Base-by-base conservation (phyloP, 2,329 filamentous ascomycete genomes). In the Monosporascus sp. region DNA sequence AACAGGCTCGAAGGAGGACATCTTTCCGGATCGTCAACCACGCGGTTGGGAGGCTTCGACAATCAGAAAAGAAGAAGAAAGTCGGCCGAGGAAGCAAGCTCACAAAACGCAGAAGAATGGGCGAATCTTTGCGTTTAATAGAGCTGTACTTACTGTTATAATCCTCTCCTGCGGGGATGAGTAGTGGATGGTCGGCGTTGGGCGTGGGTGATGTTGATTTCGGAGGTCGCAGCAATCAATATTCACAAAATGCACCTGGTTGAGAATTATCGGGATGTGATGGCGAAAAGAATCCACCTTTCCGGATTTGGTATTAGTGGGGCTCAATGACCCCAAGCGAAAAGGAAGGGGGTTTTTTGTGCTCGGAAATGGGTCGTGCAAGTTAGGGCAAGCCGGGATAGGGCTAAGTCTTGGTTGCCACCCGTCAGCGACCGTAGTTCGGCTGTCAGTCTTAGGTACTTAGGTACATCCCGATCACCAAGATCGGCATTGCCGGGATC, bases 1-100 rank as follows among this genome's bases (percentile, higher is more conserved):
- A 80, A 85, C 83, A 75, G 77, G 73, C 80, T 87, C 84, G 77
- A 87, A 86, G 71, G 80, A 82, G 74, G 83, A 86, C 83, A 86
- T 86, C 73, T 78, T 82, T 74, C 70, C 71, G 61, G 59, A 66
- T 67, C 61, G 65, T 71, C 66, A 68, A 64, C 66, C 59, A 58
- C 55, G 60, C 57, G 53, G 51, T 55, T 56, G 48, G 48, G 37
- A 53, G 59, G 58, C 59, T 50, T 51, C 41, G 46, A 22, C 48
- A 57, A 57, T 59, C 52, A 55, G 57, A 61, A 59, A 58, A 50
- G 59, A 66, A 61, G 59, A 58, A 46, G 49, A 54, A 40, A 48
- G 55, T 34, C 31, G 31, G 31, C 11, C 31, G 54, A 57, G 56
- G 57, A 58, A 62, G 50, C 49, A 65, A 64, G 58, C 64, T 60